Conservation (phyloP, 805 yeast genomes). For the Metschnikowia dekortorum region DNA sequence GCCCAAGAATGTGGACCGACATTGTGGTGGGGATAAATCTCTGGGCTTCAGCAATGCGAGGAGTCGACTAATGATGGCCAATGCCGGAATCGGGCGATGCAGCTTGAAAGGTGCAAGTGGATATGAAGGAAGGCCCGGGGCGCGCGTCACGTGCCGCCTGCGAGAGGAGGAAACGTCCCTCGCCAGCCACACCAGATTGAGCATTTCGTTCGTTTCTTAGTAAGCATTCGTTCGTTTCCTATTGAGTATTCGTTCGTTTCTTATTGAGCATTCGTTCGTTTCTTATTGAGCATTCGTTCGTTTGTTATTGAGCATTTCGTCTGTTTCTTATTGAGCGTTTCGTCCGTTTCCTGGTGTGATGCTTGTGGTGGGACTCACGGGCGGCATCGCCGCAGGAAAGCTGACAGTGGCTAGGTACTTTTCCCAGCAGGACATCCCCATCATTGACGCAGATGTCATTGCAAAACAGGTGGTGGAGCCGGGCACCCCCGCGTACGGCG, state of each 20-base stretch:
- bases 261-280: background rate
- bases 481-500: slow-evolving; percentile 63
- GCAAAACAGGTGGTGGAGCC: slow-evolving; percentile 86
- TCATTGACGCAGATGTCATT: slow-evolving; percentile 87
- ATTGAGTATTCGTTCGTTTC: background rate
- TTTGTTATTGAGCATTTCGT: background rate
- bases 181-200: too few species aligned
- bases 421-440: slow-evolving; percentile 45
- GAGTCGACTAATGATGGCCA: too few species aligned
- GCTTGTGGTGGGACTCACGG: slow-evolving; percentile 94
- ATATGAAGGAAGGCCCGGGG: background rate
- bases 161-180: background rate
- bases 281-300: background rate
- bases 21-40: background rate
- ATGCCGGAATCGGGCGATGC: background rate
- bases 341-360: slow-evolving; percentile 30
- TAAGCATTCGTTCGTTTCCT: background rate
- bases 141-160: background rate
- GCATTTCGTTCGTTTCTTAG: background rate
- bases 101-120: background rate
- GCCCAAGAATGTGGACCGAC: slow-evolving; percentile 38
- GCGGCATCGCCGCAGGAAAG: slow-evolving; percentile 97
- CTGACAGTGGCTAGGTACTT: slow-evolving; percentile 76
- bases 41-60: background rate
- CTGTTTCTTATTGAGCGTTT: background rate